These are phyloP conservation scores for Aspergillus fumigatus DNA, from an alignment of 2,329 filamentous ascomycete genomes.

Conservation along the genomic window DNA sequence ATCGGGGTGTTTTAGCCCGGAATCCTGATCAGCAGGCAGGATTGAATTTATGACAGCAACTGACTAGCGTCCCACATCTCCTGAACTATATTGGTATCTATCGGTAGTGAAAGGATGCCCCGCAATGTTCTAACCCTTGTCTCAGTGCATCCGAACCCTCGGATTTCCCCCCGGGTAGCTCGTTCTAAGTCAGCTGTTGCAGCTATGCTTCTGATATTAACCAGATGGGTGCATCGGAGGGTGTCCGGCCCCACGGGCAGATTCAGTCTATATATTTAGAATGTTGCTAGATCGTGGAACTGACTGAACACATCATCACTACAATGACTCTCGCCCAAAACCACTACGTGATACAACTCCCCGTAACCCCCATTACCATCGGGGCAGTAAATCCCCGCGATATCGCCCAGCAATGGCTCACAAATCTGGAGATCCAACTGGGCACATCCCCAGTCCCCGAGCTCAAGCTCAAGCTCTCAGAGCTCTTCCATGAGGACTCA, in stretches of 20 bases:
- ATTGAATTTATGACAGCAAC: background rate
- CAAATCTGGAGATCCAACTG: slow-evolving; percentile 22
- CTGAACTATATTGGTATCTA: background rate
- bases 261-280: too few species aligned
- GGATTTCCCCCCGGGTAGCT: background rate
- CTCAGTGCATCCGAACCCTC: background rate
- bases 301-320: background rate
- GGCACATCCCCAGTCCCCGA: slow-evolving; percentile 1
- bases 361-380: slow-evolving; percentile 18
- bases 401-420: slow-evolving; percentile 32
- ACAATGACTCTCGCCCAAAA: slow-evolving; percentile 17
- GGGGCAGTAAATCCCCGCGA: slow-evolving; percentile 18
- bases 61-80: background rate
- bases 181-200: background rate
- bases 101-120: background rate
- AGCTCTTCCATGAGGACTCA: slow-evolving; percentile 35
- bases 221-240: background rate
- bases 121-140: background rate
- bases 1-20: background rate
- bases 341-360: slow-evolving; percentile 29
- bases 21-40: background rate
- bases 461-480: slow-evolving; percentile 10
- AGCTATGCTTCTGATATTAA: too few species aligned
- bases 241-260: background rate
- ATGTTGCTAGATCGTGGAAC: background rate